A percentile compares a stretch with the other conserved stretches of the same genome.
phyloP scores from a whole-genome alignment of 2,329 filamentous ascomycete genomes.

The Calonectria honghensis region DNA sequence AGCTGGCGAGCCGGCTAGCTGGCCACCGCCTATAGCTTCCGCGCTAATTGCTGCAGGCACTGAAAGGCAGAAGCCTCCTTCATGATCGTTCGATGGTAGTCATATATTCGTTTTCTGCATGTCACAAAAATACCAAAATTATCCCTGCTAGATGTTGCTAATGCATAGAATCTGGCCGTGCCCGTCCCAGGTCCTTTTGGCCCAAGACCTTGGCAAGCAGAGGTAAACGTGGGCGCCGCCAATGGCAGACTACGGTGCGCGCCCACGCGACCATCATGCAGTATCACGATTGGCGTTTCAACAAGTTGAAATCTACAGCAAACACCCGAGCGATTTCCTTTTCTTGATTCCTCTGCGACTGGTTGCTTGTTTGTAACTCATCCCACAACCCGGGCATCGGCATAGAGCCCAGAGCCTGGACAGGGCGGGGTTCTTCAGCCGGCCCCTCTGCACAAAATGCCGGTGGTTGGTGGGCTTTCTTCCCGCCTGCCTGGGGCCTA shows the following conservation, averaged over 20 bases:
- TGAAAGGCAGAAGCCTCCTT: conserved; percentile 6
- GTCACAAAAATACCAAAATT: background rate
- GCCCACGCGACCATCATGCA: background rate
- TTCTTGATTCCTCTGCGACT: background rate
- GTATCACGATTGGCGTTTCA: conserved; percentile 1
- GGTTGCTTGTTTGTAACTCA: background rate
- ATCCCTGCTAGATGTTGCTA: background rate
- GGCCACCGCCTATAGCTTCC: conserved; percentile 4
- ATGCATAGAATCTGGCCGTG: conserved; percentile 4
- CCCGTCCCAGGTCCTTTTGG: background rate
- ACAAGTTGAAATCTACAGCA: conserved; percentile 3
- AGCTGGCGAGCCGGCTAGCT: conserved; percentile 1
- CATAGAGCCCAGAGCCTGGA: background rate
- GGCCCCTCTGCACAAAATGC: conserved; percentile 17
- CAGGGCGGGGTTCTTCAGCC: background rate
- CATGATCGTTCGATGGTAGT: background rate
- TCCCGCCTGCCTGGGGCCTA: background rate
- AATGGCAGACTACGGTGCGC: background rate
- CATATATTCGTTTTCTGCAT: conserved; percentile 1
- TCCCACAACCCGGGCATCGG: background rate
- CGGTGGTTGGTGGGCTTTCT: conserved; percentile 16
- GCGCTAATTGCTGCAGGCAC: conserved; percentile 3
- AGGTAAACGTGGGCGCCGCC: background rate
- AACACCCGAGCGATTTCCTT: background rate
- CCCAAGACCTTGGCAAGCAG: background rate